A percentile compares a stretch with the other conserved stretches of the same genome.
These are phyloP conservation scores for Russula virescens DNA, from an alignment of 768 basidiomycete genomes.

Conservation along the genomic window DNA sequence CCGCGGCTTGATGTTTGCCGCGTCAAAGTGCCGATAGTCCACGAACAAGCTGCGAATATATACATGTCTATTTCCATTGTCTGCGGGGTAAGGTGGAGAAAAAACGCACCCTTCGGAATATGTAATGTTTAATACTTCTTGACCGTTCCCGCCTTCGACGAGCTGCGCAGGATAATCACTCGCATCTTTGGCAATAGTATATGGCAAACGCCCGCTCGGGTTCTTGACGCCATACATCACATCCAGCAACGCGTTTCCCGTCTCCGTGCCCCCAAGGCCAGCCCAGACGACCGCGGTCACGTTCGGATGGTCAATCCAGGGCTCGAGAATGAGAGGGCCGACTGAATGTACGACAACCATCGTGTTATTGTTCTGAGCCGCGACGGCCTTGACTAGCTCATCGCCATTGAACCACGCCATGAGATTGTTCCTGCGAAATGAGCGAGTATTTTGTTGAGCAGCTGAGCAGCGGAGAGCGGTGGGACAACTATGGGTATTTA, in stretches of 20 bases:
- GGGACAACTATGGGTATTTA: conserved; percentile 31
- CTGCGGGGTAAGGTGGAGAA: conserved; percentile 7
- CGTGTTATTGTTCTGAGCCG: conserved; percentile 66
- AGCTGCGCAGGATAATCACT: conserved; percentile 48
- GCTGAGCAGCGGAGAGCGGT: background rate
- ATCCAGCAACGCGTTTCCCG: conserved; percentile 59
- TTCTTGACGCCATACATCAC: conserved; percentile 73
- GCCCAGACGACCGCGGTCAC: conserved; percentile 54
- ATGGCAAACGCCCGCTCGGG: conserved; percentile 64
- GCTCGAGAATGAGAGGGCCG: conserved; percentile 61
- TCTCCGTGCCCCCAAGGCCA: conserved; percentile 62
- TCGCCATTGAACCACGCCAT: conserved; percentile 37
- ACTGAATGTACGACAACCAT: conserved; percentile 78
- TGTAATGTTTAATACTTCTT: conserved; percentile 42
- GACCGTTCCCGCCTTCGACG: conserved; percentile 26
- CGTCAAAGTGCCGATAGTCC: conserved; percentile 38
- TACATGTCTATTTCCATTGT: background rate
- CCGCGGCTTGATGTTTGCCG: conserved; percentile 66
- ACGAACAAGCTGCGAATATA: conserved; percentile 25
- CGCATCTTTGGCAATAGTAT: conserved; percentile 59
- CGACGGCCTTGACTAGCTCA: conserved; percentile 48
- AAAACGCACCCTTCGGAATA: conserved; percentile 51
- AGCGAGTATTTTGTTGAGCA: too few species aligned
- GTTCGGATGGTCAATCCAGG: conserved; percentile 74
- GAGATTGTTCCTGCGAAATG: conserved; percentile 29